Evolutionary conservation across 345 rosid species (phyloP).

Genomic region (Pseudoturritis turrita): DNA sequence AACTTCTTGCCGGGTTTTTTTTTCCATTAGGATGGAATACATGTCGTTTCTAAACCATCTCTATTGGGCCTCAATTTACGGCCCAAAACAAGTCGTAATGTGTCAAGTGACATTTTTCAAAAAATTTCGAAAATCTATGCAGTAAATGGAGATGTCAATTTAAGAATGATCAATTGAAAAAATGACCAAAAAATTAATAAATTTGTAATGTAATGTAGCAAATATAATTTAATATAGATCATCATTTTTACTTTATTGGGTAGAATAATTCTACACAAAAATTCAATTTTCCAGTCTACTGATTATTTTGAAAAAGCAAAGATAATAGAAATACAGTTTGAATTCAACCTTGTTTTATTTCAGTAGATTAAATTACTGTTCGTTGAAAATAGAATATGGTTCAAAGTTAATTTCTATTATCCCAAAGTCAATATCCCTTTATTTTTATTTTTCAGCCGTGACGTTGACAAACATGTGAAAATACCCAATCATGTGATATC

Average conservation of each 20-base stretch:
- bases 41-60: neutral
- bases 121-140: too few relatives aligned
- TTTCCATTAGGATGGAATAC: neutral
- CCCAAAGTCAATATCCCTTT: neutral
- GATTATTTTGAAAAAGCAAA: neutral
- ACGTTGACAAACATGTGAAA: conserved; percentile 16
- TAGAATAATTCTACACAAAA: neutral
- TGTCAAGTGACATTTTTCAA: too few relatives aligned
- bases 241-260: neutral
- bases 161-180: neutral
- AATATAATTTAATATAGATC: neutral
- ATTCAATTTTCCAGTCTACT: neutral
- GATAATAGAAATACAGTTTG: neutral
- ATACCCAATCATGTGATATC: conserved; percentile 10
- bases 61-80: neutral
- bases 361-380: neutral
- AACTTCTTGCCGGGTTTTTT: neutral
- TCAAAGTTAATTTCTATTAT: neutral
- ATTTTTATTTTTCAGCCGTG: neutral
- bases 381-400: neutral
- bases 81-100: neutral
- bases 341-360: neutral
- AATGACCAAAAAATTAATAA: neutral
- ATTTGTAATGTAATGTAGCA: too few relatives aligned
- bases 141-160: too few relatives aligned